Base-by-base conservation (phyloP, 495 filamentous ascomycete species). In the Penicillium cataractarum region DNA sequence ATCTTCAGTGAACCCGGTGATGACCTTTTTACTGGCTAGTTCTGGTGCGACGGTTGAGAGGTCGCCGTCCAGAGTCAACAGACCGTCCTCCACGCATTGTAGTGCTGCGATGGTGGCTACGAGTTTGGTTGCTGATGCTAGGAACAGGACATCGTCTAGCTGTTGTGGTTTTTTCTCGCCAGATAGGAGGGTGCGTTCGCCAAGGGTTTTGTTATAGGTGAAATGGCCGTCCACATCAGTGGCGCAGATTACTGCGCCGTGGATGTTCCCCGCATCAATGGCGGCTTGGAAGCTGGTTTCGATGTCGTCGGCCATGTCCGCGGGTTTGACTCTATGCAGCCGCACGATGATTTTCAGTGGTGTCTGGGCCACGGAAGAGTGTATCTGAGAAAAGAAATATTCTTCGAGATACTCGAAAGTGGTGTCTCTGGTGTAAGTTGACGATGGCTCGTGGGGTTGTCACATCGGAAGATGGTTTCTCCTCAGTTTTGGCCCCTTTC, bases 81-180 rank as follows among this genome's bases (percentile, higher is more conserved):
- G 69, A 3, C 76, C 78, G 10, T 76, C 70, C 15, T 85, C 81
- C 17, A 86, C 78, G 63, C 80, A 83, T 67, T 82, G 76, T 10
- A 87, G 66, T 33, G 66, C 61, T 9, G 73, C 71, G 37, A 74
- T 72, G 27, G 69, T 61, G 26, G 71, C 51, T 9, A 71, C 24
- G 19, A 74, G 6, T 35, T 74, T 69, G 10, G 69, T 74, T 13
- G 65, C 65, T 6, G 68, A 67, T 21, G 67, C 70, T 26, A 74
- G 62, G 61, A 62, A 78, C 8, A 79, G 58, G 17, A 79, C 60
- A 60, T 74, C 73, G 33, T 73, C 60, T 32, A 74, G 62, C 32
- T 63, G 51, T 24, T 75, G 74, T 19, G 78, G 73, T n/a, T 46
- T 60, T 55, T 72, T 77, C 46, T 79, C 73, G 42, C 74, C 75